Evolutionary conservation across 352 stramenopile species (phyloP).

Genomic region (Globisporangium camurandrum): DNA sequence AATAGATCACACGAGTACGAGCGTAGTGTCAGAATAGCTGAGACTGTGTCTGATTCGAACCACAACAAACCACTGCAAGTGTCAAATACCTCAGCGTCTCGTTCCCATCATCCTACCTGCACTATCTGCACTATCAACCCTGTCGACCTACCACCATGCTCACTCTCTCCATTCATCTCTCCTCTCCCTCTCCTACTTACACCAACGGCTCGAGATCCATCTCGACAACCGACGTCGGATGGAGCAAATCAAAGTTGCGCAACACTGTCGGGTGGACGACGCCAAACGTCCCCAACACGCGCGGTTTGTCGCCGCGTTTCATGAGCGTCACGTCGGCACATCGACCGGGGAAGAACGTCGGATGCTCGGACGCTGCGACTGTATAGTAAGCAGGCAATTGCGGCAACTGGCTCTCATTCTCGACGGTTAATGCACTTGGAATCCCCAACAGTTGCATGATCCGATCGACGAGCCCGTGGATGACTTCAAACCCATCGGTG

Average conservation of each 20-base stretch:
- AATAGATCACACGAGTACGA: too few species aligned
- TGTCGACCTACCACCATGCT: not conserved
- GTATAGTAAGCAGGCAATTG: slow-evolving; percentile 81
- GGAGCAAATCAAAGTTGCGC: slow-evolving; percentile 96
- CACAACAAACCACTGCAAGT: too few species aligned
- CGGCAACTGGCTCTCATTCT: slow-evolving; percentile 36
- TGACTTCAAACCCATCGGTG: slow-evolving; percentile 98
- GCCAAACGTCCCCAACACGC: slow-evolving; percentile 93
- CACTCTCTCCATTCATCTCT: not conserved
- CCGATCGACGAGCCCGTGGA: slow-evolving; percentile 98
- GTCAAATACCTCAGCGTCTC: too few species aligned
- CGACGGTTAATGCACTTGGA: slow-evolving; percentile 56
- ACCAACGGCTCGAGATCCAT: slow-evolving; percentile 96
- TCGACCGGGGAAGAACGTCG: slow-evolving; percentile 94
- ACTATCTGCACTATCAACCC: too few species aligned
- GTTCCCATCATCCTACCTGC: too few species aligned
- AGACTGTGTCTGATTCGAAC: too few species aligned
- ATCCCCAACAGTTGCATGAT: slow-evolving; percentile 98
- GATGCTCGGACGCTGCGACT: slow-evolving; percentile 49
- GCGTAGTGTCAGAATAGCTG: too few species aligned
- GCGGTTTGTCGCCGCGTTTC: slow-evolving; percentile 37
- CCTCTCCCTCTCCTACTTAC: slow-evolving; percentile 1
- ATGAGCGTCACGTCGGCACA: slow-evolving; percentile 93
- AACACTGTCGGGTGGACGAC: slow-evolving; percentile 98
- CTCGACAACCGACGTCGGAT: slow-evolving; percentile 95